phyloP scores from a whole-genome alignment of 192 early-diverging fungal species.

The Obelidium mucronatum region DNA sequence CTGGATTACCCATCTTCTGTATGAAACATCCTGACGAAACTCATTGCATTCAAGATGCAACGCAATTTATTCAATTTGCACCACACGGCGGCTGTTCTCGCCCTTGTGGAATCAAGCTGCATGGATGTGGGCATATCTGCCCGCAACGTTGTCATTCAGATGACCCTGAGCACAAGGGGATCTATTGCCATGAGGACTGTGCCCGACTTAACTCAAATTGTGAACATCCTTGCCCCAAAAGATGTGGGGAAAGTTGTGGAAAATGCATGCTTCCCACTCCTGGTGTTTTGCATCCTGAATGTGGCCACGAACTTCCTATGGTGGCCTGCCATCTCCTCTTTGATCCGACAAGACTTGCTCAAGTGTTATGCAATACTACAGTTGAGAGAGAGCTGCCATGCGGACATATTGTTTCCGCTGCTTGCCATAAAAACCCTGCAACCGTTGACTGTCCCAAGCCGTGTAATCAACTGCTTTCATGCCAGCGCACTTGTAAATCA shows the following conservation, averaged over 20 bases:
- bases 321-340: slow-evolving; percentile 20
- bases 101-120: slow-evolving; percentile 48
- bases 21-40: slow-evolving; percentile 50
- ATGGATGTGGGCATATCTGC: slow-evolving; percentile 63
- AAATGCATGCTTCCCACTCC: slow-evolving; percentile 5
- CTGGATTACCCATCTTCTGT: slow-evolving; percentile 56
- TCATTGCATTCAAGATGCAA: slow-evolving; percentile 35
- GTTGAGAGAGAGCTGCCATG: slow-evolving; percentile 47
- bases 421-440: slow-evolving; percentile 31
- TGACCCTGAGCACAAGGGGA: slow-evolving; percentile 45
- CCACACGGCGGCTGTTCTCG: slow-evolving; percentile 63
- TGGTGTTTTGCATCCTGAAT: slow-evolving; percentile 30
- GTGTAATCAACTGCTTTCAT: slow-evolving; percentile 36
- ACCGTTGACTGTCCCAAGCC: slow-evolving; percentile 28
- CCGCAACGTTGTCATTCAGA: slow-evolving; percentile 58
- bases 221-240: slow-evolving; percentile 52
- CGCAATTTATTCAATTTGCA: slow-evolving; percentile 40
- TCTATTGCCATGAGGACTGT: slow-evolving; percentile 57
- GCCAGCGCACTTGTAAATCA: slow-evolving; percentile 48
- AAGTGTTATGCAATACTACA: background rate
- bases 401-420: slow-evolving; percentile 44
- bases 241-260: slow-evolving; percentile 60
- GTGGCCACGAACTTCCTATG: slow-evolving; percentile 35
- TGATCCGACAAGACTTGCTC: background rate
- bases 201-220: slow-evolving; percentile 47